Evolutionary conservation across 352 stramenopile species (phyloP), one percentile per base, ranked within the genome.

Genomic region (Globisporangium takayamanum): DNA sequence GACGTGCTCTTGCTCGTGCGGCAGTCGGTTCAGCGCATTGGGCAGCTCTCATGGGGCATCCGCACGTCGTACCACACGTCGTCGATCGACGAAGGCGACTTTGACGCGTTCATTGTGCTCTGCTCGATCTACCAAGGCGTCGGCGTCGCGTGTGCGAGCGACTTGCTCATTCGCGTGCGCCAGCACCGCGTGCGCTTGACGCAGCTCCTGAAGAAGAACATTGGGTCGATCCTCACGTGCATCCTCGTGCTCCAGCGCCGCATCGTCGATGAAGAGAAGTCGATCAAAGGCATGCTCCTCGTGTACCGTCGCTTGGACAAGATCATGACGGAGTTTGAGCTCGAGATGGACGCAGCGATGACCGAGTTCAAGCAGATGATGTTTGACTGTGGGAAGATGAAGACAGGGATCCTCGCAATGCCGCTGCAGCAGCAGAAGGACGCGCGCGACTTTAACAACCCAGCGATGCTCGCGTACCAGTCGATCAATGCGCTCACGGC

Each of bases 31-130:
- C 82, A 92, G 66, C 80, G 79, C 57, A 89, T 94, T 20, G 80
- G 82, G 10, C 80, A 89, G 52, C 65, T 94, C 18, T 91, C 82
- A 5, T 94, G 84, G 84, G 84, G 82, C 10, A 71, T 92, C 8
- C 82, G 84, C 7, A 92, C 84, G 5, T 91, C 84, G n/a, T 87
- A 79, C 53, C 82, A 94, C 62, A 94, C 84, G 45, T 87, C 80
- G 11, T 84, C 80, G 11, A 88, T 91, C 63, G 84, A 94, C 37
- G 80, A 92, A 53, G 76, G 79, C n/a, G 74, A 85, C 55, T 91
- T 91, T 55, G 82, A 94, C 42, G 84, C 82, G 22, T 94, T 88
- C 57, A 86, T 90, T 33, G 84, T 91, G 55, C 57, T 94, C 25
- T 94, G 84, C 63, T 90, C 82, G n/a, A 92, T 94, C 44, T 94